phyloP scores from a whole-genome alignment of 139 green algal genomes.

The Diplosphaera chodatii region DNA sequence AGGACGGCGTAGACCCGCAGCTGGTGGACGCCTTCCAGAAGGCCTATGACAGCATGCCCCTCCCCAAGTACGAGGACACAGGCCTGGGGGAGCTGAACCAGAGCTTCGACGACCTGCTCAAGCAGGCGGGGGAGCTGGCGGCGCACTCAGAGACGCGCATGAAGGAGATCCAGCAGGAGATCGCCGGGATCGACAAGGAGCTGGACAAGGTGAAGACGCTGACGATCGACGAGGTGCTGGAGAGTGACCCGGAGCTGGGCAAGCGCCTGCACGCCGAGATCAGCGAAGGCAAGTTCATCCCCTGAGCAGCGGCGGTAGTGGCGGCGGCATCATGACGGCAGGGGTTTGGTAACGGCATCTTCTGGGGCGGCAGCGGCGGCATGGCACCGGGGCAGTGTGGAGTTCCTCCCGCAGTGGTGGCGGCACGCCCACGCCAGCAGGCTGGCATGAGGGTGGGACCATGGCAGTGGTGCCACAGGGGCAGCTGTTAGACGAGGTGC shows the following conservation, averaged over 20 bases:
- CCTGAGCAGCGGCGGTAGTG: neutral
- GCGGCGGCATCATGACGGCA: no score
- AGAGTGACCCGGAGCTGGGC: neutral
- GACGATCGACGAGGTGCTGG: neutral
- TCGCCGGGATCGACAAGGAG: neutral
- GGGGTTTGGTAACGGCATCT: no score
- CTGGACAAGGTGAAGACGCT: neutral
- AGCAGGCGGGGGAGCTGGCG: neutral
- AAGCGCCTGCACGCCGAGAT: neutral
- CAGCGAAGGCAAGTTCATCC: slow-evolving; percentile 1
- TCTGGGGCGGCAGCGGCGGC: no score
- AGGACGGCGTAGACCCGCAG: neutral
- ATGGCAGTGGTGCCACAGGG: no score
- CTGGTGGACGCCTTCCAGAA: slow-evolving; percentile 1
- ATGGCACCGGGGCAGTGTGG: no score
- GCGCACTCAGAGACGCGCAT: neutral
- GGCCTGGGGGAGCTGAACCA: neutral
- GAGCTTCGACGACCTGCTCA: neutral
- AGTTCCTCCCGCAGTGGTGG: no score
- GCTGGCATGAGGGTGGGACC: no score
- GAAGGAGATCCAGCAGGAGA: neutral
- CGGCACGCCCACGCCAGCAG: no score
- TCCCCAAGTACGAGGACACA: neutral
- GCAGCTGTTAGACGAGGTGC: no score
- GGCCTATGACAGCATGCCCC: neutral